Base-by-base conservation (phyloP, 805 yeast species). In the Ogataea allantospora region DNA sequence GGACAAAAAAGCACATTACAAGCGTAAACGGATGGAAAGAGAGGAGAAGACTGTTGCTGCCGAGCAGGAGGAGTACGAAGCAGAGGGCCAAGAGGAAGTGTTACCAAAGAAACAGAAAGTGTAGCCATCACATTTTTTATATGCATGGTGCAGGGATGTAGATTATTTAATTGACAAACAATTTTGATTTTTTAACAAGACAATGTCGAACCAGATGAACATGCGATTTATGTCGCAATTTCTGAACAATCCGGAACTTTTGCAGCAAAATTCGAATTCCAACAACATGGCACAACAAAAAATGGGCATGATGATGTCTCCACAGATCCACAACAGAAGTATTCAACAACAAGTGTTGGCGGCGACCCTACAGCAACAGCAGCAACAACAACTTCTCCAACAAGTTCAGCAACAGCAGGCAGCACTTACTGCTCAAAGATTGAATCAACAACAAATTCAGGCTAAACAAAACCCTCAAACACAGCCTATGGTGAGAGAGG, bases 401-500 rank as follows among this genome's bases (percentile, higher is more conserved):
- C 58, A 47, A 42, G 48, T 38, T 17, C 55, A 44, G 35, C 53
- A 42, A 26, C 51, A 44, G 31, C 48, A 51, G 44, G 48, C 48
- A 3, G 46, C 42, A 11, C 20, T 42, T 23, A 47, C 50, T 4
- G 47, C 50, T 7, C 57, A 53, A 37, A 44, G 54, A 35, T 48
- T 47, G 26, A 43, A 33, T 28, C 36, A 36, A 22, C 53, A 46
- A 28, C 49, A 39, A 21, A 47, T 42, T 5, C 46, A 35, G 27
- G 56, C 40, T 25, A 28, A 44, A n/a, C 44, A 46, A 27, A 52
- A 42, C 22, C 47, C 40, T 14, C 52, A 46, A 38, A 40, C 40
- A 32, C 70, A 73, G 20, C 75, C 82, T 10, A 69, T 78, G 40
- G 69, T 80, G 20, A 74, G 78, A 51, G 89, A 85, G 47, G 93